Base-by-base conservation (phyloP, 2,329 filamentous ascomycete species). In the Onygena corvina region DNA sequence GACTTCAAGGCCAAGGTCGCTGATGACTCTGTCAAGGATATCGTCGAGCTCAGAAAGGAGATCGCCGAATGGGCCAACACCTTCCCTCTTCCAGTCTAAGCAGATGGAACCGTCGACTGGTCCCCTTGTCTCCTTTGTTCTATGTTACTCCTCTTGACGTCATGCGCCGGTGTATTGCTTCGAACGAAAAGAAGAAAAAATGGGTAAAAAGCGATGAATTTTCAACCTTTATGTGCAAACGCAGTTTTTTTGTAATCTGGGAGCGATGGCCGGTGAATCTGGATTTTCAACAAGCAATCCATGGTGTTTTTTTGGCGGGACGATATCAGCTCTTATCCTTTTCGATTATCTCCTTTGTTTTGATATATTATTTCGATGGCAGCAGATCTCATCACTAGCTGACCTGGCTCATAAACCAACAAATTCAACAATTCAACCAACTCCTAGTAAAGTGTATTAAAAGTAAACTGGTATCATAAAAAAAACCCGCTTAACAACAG, bases 1-100 rank as follows among this genome's bases (percentile, higher is more conserved):
- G 92, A 98, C 76, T 96, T 98, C 84, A 93, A 90, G 78, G 81
- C 80, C 66, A 90, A 87, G 79, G 86, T 94, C 54, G 79, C 84
- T 51, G 73, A 76, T 58, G 89, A 87, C 56, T 78, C 83, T 63
- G 76, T 94, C 45, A 70, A 79, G 53, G 85, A 89, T 75, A 90
- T 98, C 71, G 81, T 84, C 67, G 78, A 76, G 59, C 77, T 94
- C 66, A 85, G 82, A 75, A 84, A 87, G 74, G 90, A 96, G 77
- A 88, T 98, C 66, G 76, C 86, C 42, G 72, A 72, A 45, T 98
- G 90, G 90, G 86, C 86, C 65, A 77, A 76, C 65, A 80, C 78
- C 58, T 98, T 95, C 84, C 92, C 92, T 63, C 84, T 98, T 54
- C 92, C 92, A 54, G 62, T 69, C 52, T 69, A 69, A 66, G 57